These are phyloP conservation scores for Saccharomyces hybrid DNA, from an alignment of 1,139 yeast genomes.

Conservation along the genomic window DNA sequence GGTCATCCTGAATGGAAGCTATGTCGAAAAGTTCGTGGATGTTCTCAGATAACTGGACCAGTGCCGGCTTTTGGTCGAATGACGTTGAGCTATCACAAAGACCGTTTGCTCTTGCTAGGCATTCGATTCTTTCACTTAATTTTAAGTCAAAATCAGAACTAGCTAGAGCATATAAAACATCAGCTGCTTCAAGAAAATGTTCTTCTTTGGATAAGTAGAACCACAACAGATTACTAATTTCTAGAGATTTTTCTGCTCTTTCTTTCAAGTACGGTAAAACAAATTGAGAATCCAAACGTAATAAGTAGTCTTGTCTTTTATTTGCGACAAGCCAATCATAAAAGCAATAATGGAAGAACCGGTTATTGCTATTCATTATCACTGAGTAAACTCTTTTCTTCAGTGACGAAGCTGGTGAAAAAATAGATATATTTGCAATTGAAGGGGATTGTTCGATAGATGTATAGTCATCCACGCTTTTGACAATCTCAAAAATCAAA, in stretches of 20 bases:
- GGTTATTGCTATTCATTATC: slow-evolving; percentile 72
- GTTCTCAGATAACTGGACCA: slow-evolving; percentile 59
- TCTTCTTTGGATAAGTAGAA: slow-evolving; percentile 80
- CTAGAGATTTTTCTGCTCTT: slow-evolving; percentile 58
- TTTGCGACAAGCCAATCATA: slow-evolving; percentile 88
- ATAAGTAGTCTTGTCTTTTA: slow-evolving; percentile 66
- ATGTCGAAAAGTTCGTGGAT: slow-evolving; percentile 82
- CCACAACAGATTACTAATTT: slow-evolving; percentile 81
- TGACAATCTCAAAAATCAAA: slow-evolving; percentile 64
- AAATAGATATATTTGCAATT: background rate
- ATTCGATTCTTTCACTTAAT: slow-evolving; percentile 74
- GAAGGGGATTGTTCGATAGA: background rate
- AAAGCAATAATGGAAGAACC: slow-evolving; percentile 80
- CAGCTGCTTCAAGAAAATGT: slow-evolving; percentile 74
- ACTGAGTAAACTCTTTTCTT: slow-evolving; percentile 69
- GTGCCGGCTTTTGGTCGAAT: slow-evolving; percentile 66
- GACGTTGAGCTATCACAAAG: slow-evolving; percentile 84
- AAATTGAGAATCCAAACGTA: slow-evolving; percentile 75
- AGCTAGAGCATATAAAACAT: slow-evolving; percentile 66
- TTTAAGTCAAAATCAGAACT: slow-evolving; percentile 66
- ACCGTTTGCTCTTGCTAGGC: slow-evolving; percentile 84
- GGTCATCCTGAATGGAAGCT: slow-evolving; percentile 81
- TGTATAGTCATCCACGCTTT: slow-evolving; percentile 63
- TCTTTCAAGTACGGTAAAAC: slow-evolving; percentile 71
- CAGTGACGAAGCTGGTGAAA: slow-evolving; percentile 38